These are phyloP conservation scores for Pichia nakasei DNA, from an alignment of 805 yeast species.

Conservation along the genomic window DNA sequence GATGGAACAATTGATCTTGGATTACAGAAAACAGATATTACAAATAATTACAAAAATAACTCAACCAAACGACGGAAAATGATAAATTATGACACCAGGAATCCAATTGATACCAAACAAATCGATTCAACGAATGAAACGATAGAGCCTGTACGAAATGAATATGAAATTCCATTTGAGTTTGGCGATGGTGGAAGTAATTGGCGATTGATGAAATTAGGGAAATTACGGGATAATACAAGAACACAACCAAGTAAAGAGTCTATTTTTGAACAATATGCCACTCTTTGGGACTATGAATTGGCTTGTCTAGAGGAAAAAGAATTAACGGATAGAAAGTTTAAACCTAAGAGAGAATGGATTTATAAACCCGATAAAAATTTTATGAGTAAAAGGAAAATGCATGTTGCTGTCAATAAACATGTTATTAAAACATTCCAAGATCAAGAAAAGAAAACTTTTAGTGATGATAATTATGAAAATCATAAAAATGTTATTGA, in stretches of 20 bases:
- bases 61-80: background rate
- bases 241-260: background rate
- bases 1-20: slow-evolving; percentile 12
- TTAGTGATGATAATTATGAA: slow-evolving; percentile 7
- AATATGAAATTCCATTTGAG: slow-evolving; percentile 16
- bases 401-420: slow-evolving; percentile 2
- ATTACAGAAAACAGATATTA: background rate
- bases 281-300: slow-evolving; percentile 16
- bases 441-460: slow-evolving; percentile 25
- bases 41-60: background rate
- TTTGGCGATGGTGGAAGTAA: slow-evolving; percentile 31
- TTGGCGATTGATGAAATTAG: slow-evolving; percentile 32
- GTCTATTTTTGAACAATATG: slow-evolving; percentile 6
- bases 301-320: slow-evolving; percentile 27
- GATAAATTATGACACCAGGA: slow-evolving; percentile 1
- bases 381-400: slow-evolving; percentile 15
- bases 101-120: background rate
- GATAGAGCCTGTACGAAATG: background rate
- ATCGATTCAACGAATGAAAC: background rate
- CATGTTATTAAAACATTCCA: slow-evolving; percentile 19
- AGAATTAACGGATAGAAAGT: slow-evolving; percentile 20
- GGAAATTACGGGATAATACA: slow-evolving; percentile 9
- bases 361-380: slow-evolving; percentile 20
- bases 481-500: background rate
- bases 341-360: slow-evolving; percentile 12